Conservation (phyloP, 2,329 filamentous ascomycete species). For the Beauveria pseudobassiana region DNA sequence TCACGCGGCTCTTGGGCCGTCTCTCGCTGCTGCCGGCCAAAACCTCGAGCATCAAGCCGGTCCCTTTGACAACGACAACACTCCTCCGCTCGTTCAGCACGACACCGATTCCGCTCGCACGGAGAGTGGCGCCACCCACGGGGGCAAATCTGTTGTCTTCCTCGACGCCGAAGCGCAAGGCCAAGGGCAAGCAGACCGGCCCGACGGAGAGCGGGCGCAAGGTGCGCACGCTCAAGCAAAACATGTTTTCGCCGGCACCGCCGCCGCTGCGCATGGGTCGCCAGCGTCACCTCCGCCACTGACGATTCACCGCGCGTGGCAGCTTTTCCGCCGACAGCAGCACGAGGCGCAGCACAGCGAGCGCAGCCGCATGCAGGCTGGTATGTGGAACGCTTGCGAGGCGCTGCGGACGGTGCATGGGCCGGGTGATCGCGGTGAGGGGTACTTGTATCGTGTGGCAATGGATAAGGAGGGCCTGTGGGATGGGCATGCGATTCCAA, state of each 20-base stretch:
- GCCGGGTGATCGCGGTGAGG: conserved; percentile 47
- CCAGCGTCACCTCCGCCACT: conserved; percentile 83
- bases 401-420: conserved; percentile 59
- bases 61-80: too few species aligned
- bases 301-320: conserved; percentile 97
- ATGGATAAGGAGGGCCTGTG: conserved; percentile 89
- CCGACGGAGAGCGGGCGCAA: conserved; percentile 33
- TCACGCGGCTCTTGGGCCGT: conserved; percentile 25
- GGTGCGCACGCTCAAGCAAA: conserved; percentile 37
- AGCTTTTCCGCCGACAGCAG: conserved; percentile 66
- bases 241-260: conserved; percentile 44
- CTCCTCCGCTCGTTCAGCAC: conserved; percentile 20
- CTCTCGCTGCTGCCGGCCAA: conserved; percentile 10
- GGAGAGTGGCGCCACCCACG: conserved; percentile 14
- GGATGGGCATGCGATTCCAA: conserved; percentile 64
- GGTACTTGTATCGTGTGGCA: conserved; percentile 75
- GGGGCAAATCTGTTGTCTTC: conserved; percentile 13
- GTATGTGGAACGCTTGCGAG: conserved; percentile 81
- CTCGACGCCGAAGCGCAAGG: conserved; percentile 17
- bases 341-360: conserved; percentile 58
- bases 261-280: conserved; percentile 81
- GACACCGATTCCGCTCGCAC: conserved; percentile 24
- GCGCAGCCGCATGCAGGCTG: conserved; percentile 70
- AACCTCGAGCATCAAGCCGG: conserved; percentile 7
- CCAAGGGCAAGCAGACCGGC: neutral